A percentile compares a stretch with the other conserved stretches of the same genome.
These are phyloP conservation scores for Ambrosia hybrid DNA, from an alignment of 140 eudicot genomes.

Conservation along the genomic window DNA sequence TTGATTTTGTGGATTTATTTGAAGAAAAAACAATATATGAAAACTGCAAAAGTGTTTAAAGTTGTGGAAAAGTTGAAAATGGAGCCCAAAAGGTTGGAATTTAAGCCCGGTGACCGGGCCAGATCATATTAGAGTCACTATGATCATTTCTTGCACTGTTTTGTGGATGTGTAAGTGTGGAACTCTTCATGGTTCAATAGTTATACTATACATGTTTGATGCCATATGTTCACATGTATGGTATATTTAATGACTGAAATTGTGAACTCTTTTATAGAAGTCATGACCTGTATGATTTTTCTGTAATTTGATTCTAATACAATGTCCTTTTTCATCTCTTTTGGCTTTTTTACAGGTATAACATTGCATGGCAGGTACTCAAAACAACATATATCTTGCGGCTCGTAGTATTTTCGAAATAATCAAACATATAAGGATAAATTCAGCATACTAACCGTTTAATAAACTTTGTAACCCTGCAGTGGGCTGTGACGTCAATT, in stretches of 20 bases:
- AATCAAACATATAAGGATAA: not conserved
- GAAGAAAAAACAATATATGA: not conserved
- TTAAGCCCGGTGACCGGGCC: not conserved
- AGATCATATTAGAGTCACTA: not conserved
- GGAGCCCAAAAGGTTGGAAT: not conserved
- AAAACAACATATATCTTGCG: conserved; percentile 8
- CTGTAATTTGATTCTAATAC: conserved; percentile 8
- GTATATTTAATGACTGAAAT: not conserved
- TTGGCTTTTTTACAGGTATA: conserved; percentile 63
- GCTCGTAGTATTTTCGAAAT: conserved; percentile 9
- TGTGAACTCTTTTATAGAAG: conserved; percentile 8
- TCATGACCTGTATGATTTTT: not conserved
- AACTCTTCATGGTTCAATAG: conserved; percentile 2
- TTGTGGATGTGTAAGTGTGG: conserved; percentile 1
- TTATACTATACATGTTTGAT: not conserved
- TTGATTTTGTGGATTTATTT: not conserved
- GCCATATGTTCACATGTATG: not conserved
- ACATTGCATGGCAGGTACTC: conserved; percentile 96
- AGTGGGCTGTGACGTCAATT: conserved; percentile 99
- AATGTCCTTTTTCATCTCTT: not conserved
- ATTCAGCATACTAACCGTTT: not conserved
- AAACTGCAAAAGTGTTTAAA: not conserved
- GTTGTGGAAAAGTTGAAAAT: not conserved
- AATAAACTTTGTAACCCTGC: conserved; percentile 37
- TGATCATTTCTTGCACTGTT: not conserved